phyloP scores from a whole-genome alignment of 106 monocot species.

The Dendrobium huoshanense region DNA sequence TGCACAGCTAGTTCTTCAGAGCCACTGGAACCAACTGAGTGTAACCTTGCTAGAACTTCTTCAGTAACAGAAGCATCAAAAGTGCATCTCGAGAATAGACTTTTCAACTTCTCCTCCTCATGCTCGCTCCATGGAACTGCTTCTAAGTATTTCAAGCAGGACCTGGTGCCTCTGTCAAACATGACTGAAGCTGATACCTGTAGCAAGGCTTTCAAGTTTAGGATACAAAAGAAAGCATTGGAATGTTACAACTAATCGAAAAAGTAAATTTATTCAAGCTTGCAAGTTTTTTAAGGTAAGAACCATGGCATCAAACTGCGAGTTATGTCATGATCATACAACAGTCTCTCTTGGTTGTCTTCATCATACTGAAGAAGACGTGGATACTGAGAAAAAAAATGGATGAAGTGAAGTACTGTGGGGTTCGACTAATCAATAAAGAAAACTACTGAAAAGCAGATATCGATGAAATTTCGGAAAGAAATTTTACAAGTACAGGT shows the following conservation, averaged over 20 bases:
- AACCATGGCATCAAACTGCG: neutral
- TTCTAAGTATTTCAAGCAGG: conserved; percentile 77
- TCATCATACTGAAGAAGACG: too few species aligned
- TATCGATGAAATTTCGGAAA: too few species aligned
- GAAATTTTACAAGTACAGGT: too few species aligned
- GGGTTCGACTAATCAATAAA: too few species aligned
- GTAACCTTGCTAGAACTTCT: conserved; percentile 59
- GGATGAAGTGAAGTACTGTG: too few species aligned
- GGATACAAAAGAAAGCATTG: neutral
- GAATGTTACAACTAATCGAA: neutral
- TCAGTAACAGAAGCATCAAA: conserved; percentile 34
- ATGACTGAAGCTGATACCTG: conserved; percentile 67
- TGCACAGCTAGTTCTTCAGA: conserved; percentile 39
- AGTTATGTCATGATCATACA: too few species aligned
- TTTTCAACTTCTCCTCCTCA: conserved; percentile 77
- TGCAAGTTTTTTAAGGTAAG: neutral
- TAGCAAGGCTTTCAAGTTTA: conserved; percentile 4
- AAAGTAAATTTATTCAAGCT: neutral
- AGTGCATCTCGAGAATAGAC: conserved; percentile 27
- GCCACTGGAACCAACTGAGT: conserved; percentile 16
- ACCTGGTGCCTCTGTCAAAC: conserved; percentile 63
- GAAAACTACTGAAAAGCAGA: too few species aligned
- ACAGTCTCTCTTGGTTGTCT: too few species aligned
- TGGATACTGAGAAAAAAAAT: too few species aligned
- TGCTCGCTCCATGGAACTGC: conserved; percentile 84